Evolutionary conservation across 2,329 filamentous ascomycete genomes (phyloP), one percentile per base, ranked within the genome.

Genomic region (Macrophomina phaseolina): DNA sequence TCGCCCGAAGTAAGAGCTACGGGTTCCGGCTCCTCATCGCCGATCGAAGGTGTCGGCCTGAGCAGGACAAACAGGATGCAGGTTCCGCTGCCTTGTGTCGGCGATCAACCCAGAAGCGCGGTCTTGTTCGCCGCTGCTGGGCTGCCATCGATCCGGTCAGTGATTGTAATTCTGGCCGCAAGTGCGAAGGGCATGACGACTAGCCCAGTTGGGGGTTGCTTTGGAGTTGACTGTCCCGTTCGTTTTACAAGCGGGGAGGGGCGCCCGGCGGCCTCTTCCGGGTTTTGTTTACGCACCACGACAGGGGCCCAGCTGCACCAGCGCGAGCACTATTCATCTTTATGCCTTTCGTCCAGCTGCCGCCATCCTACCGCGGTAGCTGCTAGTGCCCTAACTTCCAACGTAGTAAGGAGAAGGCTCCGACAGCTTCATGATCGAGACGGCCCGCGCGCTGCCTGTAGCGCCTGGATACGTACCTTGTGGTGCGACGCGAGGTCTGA

Each of bases 401-500:
- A 64, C 61, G 61, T 64, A 18, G 30, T 32, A 53, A 64, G 61
- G 64, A 65, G 64, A 60, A 49, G 32, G 58, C 58, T 62, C 58
- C 58, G 58, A 62, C 5, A 12, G 53, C 45, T 18, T 18, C 8
- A 16, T 64, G 40, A 40, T 36, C 34, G 16, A 64, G 38, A 14
- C 23, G 61, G 61, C 42, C 61, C 61, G 38, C 51, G 61, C 23
- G 48, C 16, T 40, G 45, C 16, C 48, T n/a, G 30, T 55, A 30
- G 14, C 28, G 46, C 30, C 38, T 53, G 40, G 5, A 34, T 46
- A 46, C 56, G 56, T 18, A 32, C 6, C 11, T 23, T 34, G 14
- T 38, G 42, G 45, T 28, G 28, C 42, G 58, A 36, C 30, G 58
- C 45, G 45, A 18, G 30, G 23, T 14, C 2, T 45, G 5, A 9